These are phyloP conservation scores for Cymbopogon flexuosus DNA, from an alignment of 202 grass and related monocot species.

Conservation along the genomic window DNA sequence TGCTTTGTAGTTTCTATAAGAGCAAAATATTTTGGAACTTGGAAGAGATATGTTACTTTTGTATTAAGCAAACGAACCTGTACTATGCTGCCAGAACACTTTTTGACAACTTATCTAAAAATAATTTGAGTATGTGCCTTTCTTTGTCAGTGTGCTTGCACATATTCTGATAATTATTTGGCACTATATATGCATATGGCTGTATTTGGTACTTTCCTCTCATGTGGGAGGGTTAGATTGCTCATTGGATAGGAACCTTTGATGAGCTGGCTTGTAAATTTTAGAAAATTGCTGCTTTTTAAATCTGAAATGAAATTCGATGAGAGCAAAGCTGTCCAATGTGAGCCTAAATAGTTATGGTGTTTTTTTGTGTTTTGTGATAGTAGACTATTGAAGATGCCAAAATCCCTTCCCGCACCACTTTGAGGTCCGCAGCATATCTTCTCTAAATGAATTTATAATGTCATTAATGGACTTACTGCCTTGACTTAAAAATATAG, in stretches of 20 bases:
- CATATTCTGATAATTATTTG: neutral
- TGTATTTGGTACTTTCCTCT: neutral
- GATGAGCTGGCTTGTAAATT: neutral
- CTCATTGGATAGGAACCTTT: neutral
- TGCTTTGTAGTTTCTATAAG: neutral
- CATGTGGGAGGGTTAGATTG: neutral
- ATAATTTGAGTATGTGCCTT: neutral
- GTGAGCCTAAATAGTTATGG: neutral
- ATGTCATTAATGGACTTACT: constrained; percentile 14
- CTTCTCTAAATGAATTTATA: neutral
- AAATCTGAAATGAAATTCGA: neutral
- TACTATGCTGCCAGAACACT: neutral
- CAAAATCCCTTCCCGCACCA: neutral
- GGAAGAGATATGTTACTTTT: neutral
- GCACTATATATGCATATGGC: neutral
- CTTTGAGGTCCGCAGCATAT: neutral
- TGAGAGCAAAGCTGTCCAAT: neutral
- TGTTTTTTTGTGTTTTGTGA: constrained; percentile 10
- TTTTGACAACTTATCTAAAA: neutral
- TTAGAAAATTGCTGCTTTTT: neutral
- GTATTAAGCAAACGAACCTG: neutral
- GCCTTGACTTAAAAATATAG: constrained; percentile 22
- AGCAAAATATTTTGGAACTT: neutral
- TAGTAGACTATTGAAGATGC: neutral
- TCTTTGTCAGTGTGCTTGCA: neutral